Evolutionary conservation across 2,329 filamentous ascomycete species (phyloP).

Genomic region (Cordyceps militaris): DNA sequence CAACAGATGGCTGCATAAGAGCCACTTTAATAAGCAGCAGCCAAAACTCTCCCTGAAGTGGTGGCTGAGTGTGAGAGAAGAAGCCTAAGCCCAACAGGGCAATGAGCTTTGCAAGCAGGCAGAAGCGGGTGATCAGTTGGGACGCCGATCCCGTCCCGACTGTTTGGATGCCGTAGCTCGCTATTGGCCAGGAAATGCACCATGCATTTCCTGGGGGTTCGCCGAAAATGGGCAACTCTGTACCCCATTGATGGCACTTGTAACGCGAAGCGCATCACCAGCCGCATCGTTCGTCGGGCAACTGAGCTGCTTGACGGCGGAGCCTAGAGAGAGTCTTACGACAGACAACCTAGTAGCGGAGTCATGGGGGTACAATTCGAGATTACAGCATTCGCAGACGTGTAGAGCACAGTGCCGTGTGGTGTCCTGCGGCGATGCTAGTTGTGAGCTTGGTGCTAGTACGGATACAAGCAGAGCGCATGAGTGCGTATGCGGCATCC

Average conservation of each 20-base stretch:
- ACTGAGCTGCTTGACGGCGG: background rate
- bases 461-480: background rate
- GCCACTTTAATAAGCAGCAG: constrained; percentile 7
- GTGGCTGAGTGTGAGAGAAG: constrained; percentile 16
- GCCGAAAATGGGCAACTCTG: background rate
- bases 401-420: background rate
- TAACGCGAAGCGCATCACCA: background rate
- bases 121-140: background rate
- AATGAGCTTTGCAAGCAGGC: background rate
- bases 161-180: constrained; percentile 1
- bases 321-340: background rate
- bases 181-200: background rate
- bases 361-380: background rate
- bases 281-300: background rate
- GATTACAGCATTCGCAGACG: background rate
- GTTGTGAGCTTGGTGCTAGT: background rate
- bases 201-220: background rate
- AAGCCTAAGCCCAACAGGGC: constrained; percentile 14
- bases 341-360: background rate
- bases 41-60: background rate
- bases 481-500: background rate
- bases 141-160: constrained; percentile 9
- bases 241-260: background rate
- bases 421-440: background rate
- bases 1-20: constrained; percentile 3